These are phyloP conservation scores for Trametes cinnabarina DNA, from an alignment of 768 basidiomycete genomes.

Conservation along the genomic window DNA sequence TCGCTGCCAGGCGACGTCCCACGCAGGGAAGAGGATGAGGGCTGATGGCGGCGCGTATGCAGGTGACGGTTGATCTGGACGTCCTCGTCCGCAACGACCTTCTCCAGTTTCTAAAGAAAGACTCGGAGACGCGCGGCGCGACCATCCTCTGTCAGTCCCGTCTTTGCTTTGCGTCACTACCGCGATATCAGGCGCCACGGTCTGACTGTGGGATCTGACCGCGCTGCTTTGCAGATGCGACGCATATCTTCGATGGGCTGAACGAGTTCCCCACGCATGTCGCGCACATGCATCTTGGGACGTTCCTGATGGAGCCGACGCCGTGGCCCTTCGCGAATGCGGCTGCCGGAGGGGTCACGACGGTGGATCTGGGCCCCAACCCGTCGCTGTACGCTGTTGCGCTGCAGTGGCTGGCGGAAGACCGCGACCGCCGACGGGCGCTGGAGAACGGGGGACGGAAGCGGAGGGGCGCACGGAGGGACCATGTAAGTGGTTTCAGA, in stretches of 20 bases:
- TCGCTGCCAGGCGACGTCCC: not conserved
- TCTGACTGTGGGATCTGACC: not conserved
- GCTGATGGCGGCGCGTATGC: not conserved
- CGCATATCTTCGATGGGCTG: slow-evolving; percentile 95
- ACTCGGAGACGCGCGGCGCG: slow-evolving; percentile 75
- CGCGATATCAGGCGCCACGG: slow-evolving; percentile 32
- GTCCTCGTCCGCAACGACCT: slow-evolving; percentile 91
- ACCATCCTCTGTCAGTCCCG: slow-evolving; percentile 75
- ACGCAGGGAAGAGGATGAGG: not conserved
- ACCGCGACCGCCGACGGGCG: slow-evolving; percentile 62
- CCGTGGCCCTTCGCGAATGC: slow-evolving; percentile 60
- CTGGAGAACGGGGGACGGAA: slow-evolving; percentile 59
- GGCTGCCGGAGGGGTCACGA: slow-evolving; percentile 13
- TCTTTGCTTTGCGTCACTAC: not conserved
- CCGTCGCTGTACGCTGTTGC: slow-evolving; percentile 67
- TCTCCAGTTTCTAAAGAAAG: slow-evolving; percentile 81
- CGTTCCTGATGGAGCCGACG: slow-evolving; percentile 62
- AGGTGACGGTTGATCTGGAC: slow-evolving; percentile 97
- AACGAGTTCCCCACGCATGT: slow-evolving; percentile 91
- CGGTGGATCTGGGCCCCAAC: slow-evolving; percentile 22
- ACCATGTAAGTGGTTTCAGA: slow-evolving; percentile 42
- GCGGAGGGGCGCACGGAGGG: slow-evolving; percentile 56
- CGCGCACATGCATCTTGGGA: slow-evolving; percentile 86
- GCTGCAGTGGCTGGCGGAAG: slow-evolving; percentile 84
- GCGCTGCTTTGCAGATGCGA: slow-evolving; percentile 62